phyloP scores from a whole-genome alignment of 2,329 filamentous ascomycete genomes.

The Lasiodiplodia theobromae region DNA sequence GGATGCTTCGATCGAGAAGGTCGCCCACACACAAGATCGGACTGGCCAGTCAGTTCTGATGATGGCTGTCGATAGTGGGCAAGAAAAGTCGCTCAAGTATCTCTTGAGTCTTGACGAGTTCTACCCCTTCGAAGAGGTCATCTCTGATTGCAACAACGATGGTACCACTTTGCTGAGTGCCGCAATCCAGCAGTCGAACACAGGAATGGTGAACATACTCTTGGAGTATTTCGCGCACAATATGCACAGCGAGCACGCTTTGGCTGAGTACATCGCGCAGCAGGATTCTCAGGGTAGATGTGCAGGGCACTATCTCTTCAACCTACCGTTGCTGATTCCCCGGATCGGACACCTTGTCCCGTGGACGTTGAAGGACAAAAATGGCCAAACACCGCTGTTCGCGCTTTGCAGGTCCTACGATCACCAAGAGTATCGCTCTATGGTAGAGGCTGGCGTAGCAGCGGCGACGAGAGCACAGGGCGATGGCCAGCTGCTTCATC shows the following conservation, averaged over 20 bases:
- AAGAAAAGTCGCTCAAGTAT: constrained; percentile 77
- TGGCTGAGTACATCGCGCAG: constrained; percentile 73
- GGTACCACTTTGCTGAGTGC: constrained; percentile 89
- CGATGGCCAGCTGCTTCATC: constrained; percentile 80
- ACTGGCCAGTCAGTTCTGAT: constrained; percentile 80
- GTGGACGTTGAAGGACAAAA: constrained; percentile 92
- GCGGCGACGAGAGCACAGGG: constrained; percentile 77
- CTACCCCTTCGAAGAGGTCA: constrained; percentile 73
- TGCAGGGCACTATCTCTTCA: constrained; percentile 94
- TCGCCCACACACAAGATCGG: constrained; percentile 73
- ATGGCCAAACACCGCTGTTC: constrained; percentile 97
- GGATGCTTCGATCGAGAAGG: constrained; percentile 81
- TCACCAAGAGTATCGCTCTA: constrained; percentile 81
- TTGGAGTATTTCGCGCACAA: constrained; percentile 71
- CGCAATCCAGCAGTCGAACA: constrained; percentile 83
- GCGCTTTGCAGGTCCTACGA: constrained; percentile 96
- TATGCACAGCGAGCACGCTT: constrained; percentile 60
- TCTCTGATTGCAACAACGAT: constrained; percentile 88
- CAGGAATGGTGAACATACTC: constrained; percentile 75
- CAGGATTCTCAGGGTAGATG: constrained; percentile 89
- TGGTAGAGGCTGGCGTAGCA: constrained; percentile 83
- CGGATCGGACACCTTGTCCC: constrained; percentile 79
- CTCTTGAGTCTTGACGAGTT: constrained; percentile 78
- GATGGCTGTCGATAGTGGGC: constrained; percentile 65
- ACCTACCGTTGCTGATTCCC: constrained; percentile 80